Conservation (phyloP, 257 asterid species). For the Fraxinus cuspidata region DNA sequence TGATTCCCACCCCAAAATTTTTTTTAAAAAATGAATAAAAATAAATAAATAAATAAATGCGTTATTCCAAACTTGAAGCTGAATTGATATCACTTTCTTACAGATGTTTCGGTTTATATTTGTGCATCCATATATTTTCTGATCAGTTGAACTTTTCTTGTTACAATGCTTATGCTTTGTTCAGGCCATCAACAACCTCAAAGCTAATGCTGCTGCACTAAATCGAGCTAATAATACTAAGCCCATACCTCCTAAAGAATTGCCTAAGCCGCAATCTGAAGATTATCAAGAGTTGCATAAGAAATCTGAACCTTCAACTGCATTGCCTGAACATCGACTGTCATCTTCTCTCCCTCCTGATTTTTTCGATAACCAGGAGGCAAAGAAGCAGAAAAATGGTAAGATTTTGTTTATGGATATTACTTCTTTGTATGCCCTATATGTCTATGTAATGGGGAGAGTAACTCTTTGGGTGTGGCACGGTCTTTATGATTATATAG, state of each 20-base stretch:
- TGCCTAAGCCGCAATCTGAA: constrained; percentile 47
- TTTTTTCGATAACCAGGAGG: constrained; percentile 66
- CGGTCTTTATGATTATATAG: neutral
- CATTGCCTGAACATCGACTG: constrained; percentile 38
- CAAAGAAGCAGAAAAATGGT: constrained; percentile 79
- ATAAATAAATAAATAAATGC: neutral
- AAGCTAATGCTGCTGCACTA: constrained; percentile 73
- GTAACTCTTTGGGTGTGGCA: neutral
- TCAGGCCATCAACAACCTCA: constrained; percentile 71
- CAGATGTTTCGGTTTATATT: constrained; percentile 5
- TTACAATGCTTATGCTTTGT: constrained; percentile 24
- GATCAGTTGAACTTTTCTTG: constrained; percentile 4
- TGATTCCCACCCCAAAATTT: too few species aligned
- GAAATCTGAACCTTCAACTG: constrained; percentile 50
- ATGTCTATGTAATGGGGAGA: constrained; percentile 16
- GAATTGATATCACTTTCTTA: neutral
- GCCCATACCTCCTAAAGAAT: constrained; percentile 47
- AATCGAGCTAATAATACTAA: constrained; percentile 42
- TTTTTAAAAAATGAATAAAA: too few species aligned
- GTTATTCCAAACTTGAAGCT: constrained; percentile 3
- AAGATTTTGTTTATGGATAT: constrained; percentile 24
- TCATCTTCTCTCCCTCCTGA: constrained; percentile 72
- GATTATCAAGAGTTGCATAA: constrained; percentile 32
- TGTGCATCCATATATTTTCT: constrained; percentile 12
- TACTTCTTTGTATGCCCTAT: constrained; percentile 4